Evolutionary conservation across 2,329 filamentous ascomycete species (phyloP).

Genomic region (Pleoardoris graminearum): DNA sequence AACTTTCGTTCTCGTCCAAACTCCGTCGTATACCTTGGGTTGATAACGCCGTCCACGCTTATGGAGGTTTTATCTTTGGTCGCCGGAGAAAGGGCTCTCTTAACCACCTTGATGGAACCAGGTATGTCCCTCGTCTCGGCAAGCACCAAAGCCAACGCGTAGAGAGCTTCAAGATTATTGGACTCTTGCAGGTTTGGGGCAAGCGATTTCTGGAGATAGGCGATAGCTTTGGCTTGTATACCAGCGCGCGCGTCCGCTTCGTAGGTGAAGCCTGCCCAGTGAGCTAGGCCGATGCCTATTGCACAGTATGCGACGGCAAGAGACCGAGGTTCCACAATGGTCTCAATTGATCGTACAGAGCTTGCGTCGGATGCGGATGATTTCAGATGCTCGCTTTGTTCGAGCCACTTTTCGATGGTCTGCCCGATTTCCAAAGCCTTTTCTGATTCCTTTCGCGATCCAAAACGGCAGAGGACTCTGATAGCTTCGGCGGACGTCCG

Average conservation of each 20-base stretch:
- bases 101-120: constrained; percentile 79
- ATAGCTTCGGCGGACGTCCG: constrained; percentile 81
- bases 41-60: constrained; percentile 39
- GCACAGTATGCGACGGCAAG: constrained; percentile 74
- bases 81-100: constrained; percentile 69
- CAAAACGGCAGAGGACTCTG: constrained; percentile 79
- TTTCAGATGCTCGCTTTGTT: constrained; percentile 52
- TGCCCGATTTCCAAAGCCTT: constrained; percentile 73
- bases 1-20: constrained; percentile 60
- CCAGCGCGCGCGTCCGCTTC: constrained; percentile 71
- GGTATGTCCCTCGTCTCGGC: constrained; percentile 83
- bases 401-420: constrained; percentile 75
- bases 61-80: constrained; percentile 31
- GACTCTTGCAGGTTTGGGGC: constrained; percentile 67
- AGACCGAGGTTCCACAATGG: constrained; percentile 59
- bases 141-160: constrained; percentile 79
- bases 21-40: constrained; percentile 28
- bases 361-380: constrained; percentile 28
- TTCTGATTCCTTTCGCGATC: constrained; percentile 72
- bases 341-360: constrained; percentile 38
- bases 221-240: constrained; percentile 76
- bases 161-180: constrained; percentile 75
- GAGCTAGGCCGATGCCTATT: constrained; percentile 81
- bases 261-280: constrained; percentile 83
- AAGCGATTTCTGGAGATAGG: constrained; percentile 73